phyloP scores from a whole-genome alignment of 495 filamentous ascomycete species.

The Terfezia boudieri region DNA sequence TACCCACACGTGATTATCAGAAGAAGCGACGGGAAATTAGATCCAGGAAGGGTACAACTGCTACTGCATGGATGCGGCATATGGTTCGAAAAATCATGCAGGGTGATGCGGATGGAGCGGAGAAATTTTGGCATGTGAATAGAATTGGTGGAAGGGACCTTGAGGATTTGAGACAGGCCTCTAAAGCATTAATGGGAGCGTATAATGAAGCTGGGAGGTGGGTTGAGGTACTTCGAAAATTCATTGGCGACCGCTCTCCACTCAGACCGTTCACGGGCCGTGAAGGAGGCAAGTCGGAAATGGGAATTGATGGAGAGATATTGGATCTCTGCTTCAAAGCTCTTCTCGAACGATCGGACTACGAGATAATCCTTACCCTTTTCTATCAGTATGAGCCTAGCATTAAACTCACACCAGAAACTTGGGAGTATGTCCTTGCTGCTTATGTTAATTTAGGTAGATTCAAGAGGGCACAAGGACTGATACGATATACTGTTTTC shows the following conservation, averaged over 20 bases:
- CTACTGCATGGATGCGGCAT: neutral
- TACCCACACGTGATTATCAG: too few species aligned
- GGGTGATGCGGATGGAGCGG: neutral
- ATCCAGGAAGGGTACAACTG: too few species aligned
- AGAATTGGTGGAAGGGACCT: neutral
- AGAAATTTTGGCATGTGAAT: neutral
- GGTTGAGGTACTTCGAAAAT: neutral
- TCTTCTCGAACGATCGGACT: neutral
- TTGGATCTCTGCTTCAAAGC: neutral
- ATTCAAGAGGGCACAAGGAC: neutral
- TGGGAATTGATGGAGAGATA: neutral
- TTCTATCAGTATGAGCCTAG: neutral
- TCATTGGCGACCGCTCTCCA: neutral
- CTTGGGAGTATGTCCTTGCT: neutral
- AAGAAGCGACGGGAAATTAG: too few species aligned
- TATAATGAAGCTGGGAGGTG: neutral
- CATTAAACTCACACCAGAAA: neutral
- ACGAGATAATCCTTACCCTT: neutral
- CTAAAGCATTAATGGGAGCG: neutral
- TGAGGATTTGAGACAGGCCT: neutral
- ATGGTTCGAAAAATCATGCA: neutral
- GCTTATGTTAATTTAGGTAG: neutral
- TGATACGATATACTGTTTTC: neutral
- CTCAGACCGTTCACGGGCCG: neutral
- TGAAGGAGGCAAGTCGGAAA: neutral